Percentiles rank a stretch among this genome's conserved stretches.
phyloP scores from a whole-genome alignment of 306 rosid species.

The Cucumis melo region DNA sequence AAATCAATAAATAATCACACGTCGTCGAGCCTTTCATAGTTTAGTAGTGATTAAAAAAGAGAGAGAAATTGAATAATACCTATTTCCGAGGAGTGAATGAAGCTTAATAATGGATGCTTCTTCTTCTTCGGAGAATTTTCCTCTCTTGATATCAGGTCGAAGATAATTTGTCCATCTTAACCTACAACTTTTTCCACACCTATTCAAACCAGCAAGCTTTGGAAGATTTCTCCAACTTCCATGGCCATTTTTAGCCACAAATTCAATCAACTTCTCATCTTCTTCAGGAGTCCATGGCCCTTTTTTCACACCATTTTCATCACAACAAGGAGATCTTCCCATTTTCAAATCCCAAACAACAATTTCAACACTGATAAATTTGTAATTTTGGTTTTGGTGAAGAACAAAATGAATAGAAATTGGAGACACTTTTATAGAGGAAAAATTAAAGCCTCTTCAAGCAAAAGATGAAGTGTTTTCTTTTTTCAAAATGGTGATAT shows the following conservation, averaged over 20 bases:
- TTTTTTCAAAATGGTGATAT: conserved; percentile 26
- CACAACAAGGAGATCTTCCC: conserved; percentile 75
- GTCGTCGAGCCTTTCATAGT: no score
- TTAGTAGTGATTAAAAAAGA: no score
- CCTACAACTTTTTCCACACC: conserved; percentile 91
- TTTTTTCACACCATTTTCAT: conserved; percentile 54
- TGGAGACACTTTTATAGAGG: not conserved
- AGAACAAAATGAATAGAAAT: not conserved
- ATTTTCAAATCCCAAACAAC: conserved; percentile 11
- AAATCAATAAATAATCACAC: no score
- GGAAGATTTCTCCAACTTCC: conserved; percentile 82
- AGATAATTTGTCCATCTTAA: conserved; percentile 84
- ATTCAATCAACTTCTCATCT: conserved; percentile 52
- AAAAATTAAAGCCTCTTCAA: not conserved
- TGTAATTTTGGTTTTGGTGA: not conserved
- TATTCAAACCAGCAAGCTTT: conserved; percentile 66
- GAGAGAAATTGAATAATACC: conserved; percentile 9
- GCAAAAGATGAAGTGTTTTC: not conserved
- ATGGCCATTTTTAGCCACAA: conserved; percentile 45
- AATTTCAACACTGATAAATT: not conserved
- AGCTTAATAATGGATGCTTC: conserved; percentile 56
- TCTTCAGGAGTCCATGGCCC: conserved; percentile 97
- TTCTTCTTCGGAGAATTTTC: conserved; percentile 63
- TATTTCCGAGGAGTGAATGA: conserved; percentile 77
- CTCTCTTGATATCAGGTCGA: conserved; percentile 86